Evolutionary conservation across 176 grass and related monocot species (phyloP).

Genomic region (Ensete ventricosum): DNA sequence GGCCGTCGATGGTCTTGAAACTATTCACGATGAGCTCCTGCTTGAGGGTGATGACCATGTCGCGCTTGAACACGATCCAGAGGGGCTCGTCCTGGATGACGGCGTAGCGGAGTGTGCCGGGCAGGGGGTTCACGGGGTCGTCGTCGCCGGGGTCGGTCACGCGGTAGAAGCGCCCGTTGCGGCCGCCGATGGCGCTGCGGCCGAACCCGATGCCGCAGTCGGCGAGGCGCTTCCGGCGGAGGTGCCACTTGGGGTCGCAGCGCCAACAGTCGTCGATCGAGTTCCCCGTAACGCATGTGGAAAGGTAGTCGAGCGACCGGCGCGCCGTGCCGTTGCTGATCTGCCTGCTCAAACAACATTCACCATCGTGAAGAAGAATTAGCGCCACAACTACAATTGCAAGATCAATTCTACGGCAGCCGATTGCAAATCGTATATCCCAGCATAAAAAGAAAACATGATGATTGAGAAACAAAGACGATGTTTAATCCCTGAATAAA

Average conservation of each 20-base stretch:
- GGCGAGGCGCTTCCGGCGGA: slow-evolving; percentile 4
- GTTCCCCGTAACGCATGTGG: background rate
- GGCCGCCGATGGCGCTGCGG: slow-evolving; percentile 3
- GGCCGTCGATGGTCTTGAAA: slow-evolving; percentile 3
- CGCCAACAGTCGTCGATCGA: slow-evolving; percentile 3
- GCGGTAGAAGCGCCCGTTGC: background rate
- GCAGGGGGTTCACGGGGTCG: background rate
- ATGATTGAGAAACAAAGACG: no score
- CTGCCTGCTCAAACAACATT: background rate
- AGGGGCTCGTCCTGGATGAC: slow-evolving; percentile 1
- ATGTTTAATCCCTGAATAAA: no score
- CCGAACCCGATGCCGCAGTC: slow-evolving; percentile 5
- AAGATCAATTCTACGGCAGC: background rate
- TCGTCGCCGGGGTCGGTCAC: background rate
- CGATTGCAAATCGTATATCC: background rate
- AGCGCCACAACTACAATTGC: background rate
- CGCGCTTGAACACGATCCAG: slow-evolving; percentile 6
- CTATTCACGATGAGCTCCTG: slow-evolving; percentile 4
- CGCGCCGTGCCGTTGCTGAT: background rate
- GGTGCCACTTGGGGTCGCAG: background rate
- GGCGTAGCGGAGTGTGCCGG: slow-evolving; percentile 4
- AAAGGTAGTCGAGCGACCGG: background rate
- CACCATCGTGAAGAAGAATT: background rate
- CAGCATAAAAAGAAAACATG: no score
- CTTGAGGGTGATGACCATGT: background rate